Evolutionary conservation across 1,284 basidiomycete genomes (phyloP).

Genomic region (Ceraceosorus bombacis): DNA sequence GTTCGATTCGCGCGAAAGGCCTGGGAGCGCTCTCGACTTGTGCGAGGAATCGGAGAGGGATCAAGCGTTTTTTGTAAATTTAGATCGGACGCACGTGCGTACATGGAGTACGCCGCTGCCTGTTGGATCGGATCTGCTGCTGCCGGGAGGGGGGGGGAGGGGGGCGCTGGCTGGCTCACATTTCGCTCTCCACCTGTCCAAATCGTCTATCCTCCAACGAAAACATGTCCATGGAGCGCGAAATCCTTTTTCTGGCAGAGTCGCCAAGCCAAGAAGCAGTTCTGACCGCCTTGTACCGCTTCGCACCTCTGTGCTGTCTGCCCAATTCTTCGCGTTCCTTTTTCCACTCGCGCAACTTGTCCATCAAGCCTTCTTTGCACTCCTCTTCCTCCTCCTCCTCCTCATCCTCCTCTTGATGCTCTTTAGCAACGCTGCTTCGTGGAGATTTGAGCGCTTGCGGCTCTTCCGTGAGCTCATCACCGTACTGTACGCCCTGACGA

Average conservation of each 20-base stretch:
- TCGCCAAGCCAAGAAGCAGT: constrained; percentile 23
- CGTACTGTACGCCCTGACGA: too few species aligned
- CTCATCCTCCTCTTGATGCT: constrained; percentile 5
- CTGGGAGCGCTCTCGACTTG: too few species aligned
- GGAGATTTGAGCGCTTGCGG: too few species aligned
- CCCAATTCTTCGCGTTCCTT: constrained; percentile 26
- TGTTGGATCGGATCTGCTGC: too few species aligned
- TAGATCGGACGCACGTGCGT: too few species aligned
- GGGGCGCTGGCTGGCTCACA: constrained; percentile 4
- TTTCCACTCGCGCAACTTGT: constrained; percentile 25
- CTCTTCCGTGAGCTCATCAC: too few species aligned
- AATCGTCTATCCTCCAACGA: constrained; percentile 19
- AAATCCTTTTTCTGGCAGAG: constrained; percentile 12
- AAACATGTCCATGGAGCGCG: constrained; percentile 10
- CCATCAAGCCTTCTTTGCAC: constrained; percentile 15
- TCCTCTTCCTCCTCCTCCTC: constrained; percentile 10
- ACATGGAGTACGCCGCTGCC: too few species aligned
- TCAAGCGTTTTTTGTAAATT: too few species aligned
- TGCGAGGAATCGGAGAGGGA: too few species aligned
- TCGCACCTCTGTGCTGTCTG: constrained; percentile 24
- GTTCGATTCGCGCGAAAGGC: too few species aligned
- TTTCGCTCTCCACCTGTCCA: constrained; percentile 22
- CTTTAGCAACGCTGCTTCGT: not conserved
- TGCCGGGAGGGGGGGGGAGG: too few species aligned
- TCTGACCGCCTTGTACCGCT: constrained; percentile 24